Conservation (phyloP, 441 rosid species). For the Adansonia madagascariensis region DNA sequence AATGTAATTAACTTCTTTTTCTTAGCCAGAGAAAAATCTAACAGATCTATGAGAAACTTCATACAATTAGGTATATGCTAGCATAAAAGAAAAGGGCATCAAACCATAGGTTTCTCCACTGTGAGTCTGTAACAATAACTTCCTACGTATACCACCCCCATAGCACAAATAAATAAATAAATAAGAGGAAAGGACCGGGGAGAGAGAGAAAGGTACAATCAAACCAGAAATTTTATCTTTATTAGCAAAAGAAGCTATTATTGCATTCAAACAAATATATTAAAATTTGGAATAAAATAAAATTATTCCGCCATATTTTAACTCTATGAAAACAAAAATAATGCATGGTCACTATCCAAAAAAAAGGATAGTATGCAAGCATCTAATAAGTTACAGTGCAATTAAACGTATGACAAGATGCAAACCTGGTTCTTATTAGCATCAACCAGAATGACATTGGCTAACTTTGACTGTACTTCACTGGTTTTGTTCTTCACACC, state of each 20-base stretch:
- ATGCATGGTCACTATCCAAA: neutral
- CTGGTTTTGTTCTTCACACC: conserved; percentile 90
- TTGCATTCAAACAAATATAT: neutral
- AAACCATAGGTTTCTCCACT: neutral
- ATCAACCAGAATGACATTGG: conserved; percentile 74
- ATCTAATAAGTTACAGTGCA: neutral
- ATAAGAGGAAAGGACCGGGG: neutral
- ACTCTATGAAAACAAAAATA: neutral
- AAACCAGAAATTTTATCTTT: neutral
- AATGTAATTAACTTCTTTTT: neutral
- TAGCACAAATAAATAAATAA: neutral
- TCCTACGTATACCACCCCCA: neutral
- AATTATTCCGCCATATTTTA: neutral
- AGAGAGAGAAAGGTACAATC: neutral
- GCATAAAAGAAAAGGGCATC: neutral
- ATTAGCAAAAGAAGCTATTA: neutral
- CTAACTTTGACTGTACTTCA: conserved; percentile 82
- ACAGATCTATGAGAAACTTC: neutral
- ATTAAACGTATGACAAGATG: conserved; percentile 22
- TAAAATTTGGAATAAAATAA: neutral
- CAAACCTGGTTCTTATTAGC: conserved; percentile 85
- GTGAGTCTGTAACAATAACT: neutral
- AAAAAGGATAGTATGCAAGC: neutral
- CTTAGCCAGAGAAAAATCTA: neutral
- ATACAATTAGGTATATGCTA: neutral